Percentiles rank a stretch among this genome's conserved stretches.
phyloP scores from a whole-genome alignment of 139 green algal genomes.

The Gonium pectorale region DNA sequence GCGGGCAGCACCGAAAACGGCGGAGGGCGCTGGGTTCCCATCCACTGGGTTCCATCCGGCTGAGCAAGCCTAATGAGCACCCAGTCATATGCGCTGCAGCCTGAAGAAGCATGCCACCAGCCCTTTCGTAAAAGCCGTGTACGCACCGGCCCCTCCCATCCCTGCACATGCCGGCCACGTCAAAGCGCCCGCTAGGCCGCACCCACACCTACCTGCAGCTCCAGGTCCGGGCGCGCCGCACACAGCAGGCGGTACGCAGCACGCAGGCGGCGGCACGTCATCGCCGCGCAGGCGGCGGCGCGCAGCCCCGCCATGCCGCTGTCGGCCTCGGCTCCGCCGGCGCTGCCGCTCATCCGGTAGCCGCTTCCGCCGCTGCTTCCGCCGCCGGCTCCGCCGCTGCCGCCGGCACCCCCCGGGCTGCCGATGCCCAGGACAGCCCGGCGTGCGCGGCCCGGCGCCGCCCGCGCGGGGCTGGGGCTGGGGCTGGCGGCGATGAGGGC shows the following conservation, averaged over 20 bases:
- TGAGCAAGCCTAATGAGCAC: no score
- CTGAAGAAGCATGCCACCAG: no score
- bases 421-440: neutral
- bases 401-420: no score
- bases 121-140: no score
- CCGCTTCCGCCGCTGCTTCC: neutral
- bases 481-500: conserved; percentile 35
- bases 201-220: conserved; percentile 38
- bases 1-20: no score
- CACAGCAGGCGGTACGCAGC: conserved; percentile 23
- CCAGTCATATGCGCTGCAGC: no score
- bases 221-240: conserved; percentile 29
- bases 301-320: neutral
- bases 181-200: no score
- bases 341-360: neutral
- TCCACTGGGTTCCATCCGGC: no score
- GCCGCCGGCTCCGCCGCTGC: neutral
- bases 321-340: neutral
- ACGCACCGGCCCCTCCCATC: no score
- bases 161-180: no score
- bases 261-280: conserved; percentile 29
- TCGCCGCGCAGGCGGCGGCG: neutral
- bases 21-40: no score
- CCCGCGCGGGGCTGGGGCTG: neutral
- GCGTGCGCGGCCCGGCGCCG: neutral